Percentiles rank a stretch among this genome's conserved stretches.
Conservation (phyloP, 2,329 filamentous ascomycete species). For the Boeremia exigua region DNA sequence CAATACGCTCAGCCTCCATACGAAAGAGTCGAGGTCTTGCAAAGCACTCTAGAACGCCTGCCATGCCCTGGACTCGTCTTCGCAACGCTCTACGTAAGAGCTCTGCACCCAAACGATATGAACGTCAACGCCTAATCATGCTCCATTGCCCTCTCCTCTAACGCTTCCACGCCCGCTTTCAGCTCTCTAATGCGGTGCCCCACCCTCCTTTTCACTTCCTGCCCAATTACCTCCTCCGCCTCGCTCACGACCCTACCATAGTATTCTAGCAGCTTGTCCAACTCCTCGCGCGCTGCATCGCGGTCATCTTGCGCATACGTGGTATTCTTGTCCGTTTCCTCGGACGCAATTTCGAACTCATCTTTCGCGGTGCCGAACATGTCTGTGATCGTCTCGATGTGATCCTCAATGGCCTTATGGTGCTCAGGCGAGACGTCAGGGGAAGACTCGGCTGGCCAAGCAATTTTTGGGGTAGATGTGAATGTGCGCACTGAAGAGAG, state of each 20-base stretch:
- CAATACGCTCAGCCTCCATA: background rate
- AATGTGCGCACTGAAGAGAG: slow-evolving; percentile 44
- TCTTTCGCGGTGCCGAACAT: slow-evolving; percentile 48
- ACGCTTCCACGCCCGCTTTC: slow-evolving; percentile 57
- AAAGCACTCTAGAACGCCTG: slow-evolving; percentile 1
- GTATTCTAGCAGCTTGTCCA: slow-evolving; percentile 56
- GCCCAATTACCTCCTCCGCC: slow-evolving; percentile 7
- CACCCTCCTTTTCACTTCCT: slow-evolving; percentile 17
- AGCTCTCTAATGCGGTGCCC: slow-evolving; percentile 58
- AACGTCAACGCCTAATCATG: slow-evolving; percentile 50
- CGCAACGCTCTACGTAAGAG: background rate
- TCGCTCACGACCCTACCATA: slow-evolving; percentile 45
- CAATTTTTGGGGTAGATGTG: slow-evolving; percentile 17
- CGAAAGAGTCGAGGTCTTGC: background rate
- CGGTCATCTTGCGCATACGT: slow-evolving; percentile 63
- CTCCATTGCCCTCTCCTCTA: slow-evolving; percentile 59
- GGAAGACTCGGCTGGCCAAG: slow-evolving; percentile 14
- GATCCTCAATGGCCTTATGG: slow-evolving; percentile 33
- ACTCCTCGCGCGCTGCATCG: slow-evolving; percentile 59
- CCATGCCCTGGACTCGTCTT: background rate
- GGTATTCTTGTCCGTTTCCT: slow-evolving; percentile 60
- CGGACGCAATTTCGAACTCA: slow-evolving; percentile 59
- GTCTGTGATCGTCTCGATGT: slow-evolving; percentile 46
- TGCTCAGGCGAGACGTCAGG: slow-evolving; percentile 26
- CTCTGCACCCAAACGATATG: background rate